Conservation (phyloP, 306 rosid species). For the Glycine tomentella region DNA sequence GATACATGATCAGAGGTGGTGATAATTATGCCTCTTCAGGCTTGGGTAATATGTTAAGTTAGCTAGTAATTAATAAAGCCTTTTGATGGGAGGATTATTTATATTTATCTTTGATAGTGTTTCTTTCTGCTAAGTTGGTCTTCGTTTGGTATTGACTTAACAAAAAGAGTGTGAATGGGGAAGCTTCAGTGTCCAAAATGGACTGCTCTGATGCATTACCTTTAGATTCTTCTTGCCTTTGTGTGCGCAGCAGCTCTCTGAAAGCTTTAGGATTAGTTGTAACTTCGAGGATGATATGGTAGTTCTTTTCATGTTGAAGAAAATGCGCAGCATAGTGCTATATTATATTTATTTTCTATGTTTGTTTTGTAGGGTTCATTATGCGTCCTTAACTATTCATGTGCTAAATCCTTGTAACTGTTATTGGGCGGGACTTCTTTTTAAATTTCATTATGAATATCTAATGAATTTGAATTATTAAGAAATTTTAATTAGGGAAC, state of each 20-base stretch:
- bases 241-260: slow-evolving; percentile 47
- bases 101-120: slow-evolving; percentile 19
- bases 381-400: slow-evolving; percentile 1
- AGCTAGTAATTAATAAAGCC: slow-evolving; percentile 28
- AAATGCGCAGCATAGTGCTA: slow-evolving; percentile 19
- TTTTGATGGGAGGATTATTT: slow-evolving; percentile 40
- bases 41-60: slow-evolving; percentile 41
- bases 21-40: slow-evolving; percentile 2
- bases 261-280: slow-evolving; percentile 64
- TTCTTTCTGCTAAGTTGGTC: slow-evolving; percentile 41
- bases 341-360: slow-evolving; percentile 31
- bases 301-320: slow-evolving; percentile 41
- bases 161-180: slow-evolving; percentile 64
- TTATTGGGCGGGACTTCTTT: not conserved
- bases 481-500: not conserved
- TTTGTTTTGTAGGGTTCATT: slow-evolving; percentile 33
- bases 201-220: slow-evolving; percentile 52
- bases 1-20: not conserved
- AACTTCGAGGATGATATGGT: slow-evolving; percentile 66
- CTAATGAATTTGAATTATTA: not conserved
- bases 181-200: slow-evolving; percentile 59
- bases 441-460: not conserved
- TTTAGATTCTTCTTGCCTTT: slow-evolving; percentile 50
- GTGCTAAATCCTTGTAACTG: not conserved
- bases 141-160: slow-evolving; percentile 44